Evolutionary conservation across 371 early-diverging fungal species (phyloP).

Genomic region (Actinomortierella wolfii): DNA sequence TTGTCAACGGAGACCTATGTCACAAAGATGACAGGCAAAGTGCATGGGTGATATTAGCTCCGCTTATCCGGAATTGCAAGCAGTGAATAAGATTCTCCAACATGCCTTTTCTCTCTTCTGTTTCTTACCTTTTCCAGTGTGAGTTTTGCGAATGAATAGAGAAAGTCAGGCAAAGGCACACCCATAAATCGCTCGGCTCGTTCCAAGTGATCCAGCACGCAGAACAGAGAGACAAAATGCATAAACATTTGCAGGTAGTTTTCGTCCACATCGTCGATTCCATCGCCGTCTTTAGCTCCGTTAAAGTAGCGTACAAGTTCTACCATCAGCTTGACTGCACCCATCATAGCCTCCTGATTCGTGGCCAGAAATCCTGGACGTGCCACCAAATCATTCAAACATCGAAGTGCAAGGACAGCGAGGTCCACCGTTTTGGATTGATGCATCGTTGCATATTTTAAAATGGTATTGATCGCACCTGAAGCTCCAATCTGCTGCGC

Average conservation of each 20-base stretch:
- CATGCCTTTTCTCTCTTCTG: too few relatives aligned
- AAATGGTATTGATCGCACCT: slow-evolving; percentile 18
- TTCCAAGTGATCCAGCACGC: slow-evolving; percentile 32
- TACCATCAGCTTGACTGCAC: slow-evolving; percentile 32
- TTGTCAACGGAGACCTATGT: slow-evolving; percentile 41
- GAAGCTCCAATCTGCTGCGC: slow-evolving; percentile 27
- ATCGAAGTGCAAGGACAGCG: slow-evolving; percentile 33
- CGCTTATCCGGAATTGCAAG: too few relatives aligned
- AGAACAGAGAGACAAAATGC: slow-evolving; percentile 42
- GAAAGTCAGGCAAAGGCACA: slow-evolving; percentile 33
- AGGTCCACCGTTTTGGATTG: slow-evolving; percentile 41
- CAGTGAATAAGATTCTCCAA: too few relatives aligned
- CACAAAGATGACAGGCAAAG: too few relatives aligned
- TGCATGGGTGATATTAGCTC: too few relatives aligned
- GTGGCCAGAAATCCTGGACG: slow-evolving; percentile 39
- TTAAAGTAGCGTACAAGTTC: slow-evolving; percentile 42
- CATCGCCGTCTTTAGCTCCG: slow-evolving; percentile 40
- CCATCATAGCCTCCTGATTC: slow-evolving; percentile 38
- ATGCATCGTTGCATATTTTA: slow-evolving; percentile 37
- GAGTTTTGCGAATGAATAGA: slow-evolving; percentile 34
- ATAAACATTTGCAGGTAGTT: slow-evolving; percentile 44
- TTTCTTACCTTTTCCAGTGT: slow-evolving; percentile 37
- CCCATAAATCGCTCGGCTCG: slow-evolving; percentile 31
- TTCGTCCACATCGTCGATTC: slow-evolving; percentile 43
- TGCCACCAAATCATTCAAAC: slow-evolving; percentile 37